Evolutionary conservation across 768 basidiomycete species (phyloP).

Genomic region (Suillus ampliporus): DNA sequence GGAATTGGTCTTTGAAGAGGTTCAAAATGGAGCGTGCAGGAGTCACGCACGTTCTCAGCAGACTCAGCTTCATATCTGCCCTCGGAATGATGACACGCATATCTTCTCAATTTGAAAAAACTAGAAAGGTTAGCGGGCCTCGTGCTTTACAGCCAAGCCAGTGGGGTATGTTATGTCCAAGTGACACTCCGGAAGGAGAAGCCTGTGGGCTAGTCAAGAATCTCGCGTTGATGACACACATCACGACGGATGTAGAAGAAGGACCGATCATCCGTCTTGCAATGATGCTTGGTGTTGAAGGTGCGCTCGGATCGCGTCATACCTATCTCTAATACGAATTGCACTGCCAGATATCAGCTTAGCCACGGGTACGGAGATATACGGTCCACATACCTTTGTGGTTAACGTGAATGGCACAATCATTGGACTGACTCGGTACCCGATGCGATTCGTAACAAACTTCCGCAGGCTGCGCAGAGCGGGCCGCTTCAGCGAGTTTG

Average conservation of each 20-base stretch:
- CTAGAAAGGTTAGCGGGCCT: slow-evolving; percentile 96
- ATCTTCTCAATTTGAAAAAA: slow-evolving; percentile 98
- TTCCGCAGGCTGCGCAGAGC: slow-evolving; percentile 94
- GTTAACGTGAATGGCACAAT: slow-evolving; percentile 98
- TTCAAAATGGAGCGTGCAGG: slow-evolving; percentile 99
- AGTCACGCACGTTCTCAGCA: slow-evolving; percentile 95
- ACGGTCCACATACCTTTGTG: slow-evolving; percentile 89
- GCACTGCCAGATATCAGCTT: slow-evolving; percentile 77
- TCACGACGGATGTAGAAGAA: slow-evolving; percentile 98
- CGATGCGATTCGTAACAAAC: slow-evolving; percentile 83
- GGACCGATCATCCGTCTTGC: slow-evolving; percentile 88
- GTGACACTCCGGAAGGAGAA: slow-evolving; percentile 99
- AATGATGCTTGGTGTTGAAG: slow-evolving; percentile 97
- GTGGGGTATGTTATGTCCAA: slow-evolving; percentile 98
- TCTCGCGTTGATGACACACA: slow-evolving; percentile 98
- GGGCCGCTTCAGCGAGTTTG: slow-evolving; percentile 93
- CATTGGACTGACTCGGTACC: slow-evolving; percentile 89
- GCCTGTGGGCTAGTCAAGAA: slow-evolving; percentile 99
- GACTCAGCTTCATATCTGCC: slow-evolving; percentile 95
- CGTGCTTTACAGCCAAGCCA: slow-evolving; percentile 97
- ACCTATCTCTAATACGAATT: slow-evolving; percentile 17
- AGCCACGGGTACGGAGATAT: slow-evolving; percentile 94
- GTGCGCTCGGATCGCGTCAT: slow-evolving; percentile 45
- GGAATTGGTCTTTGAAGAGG: slow-evolving; percentile 98
- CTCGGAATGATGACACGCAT: slow-evolving; percentile 99